Evolutionary conservation across 2,329 filamentous ascomycete species (phyloP).

Genomic region (Achaetomium macrosporum): DNA sequence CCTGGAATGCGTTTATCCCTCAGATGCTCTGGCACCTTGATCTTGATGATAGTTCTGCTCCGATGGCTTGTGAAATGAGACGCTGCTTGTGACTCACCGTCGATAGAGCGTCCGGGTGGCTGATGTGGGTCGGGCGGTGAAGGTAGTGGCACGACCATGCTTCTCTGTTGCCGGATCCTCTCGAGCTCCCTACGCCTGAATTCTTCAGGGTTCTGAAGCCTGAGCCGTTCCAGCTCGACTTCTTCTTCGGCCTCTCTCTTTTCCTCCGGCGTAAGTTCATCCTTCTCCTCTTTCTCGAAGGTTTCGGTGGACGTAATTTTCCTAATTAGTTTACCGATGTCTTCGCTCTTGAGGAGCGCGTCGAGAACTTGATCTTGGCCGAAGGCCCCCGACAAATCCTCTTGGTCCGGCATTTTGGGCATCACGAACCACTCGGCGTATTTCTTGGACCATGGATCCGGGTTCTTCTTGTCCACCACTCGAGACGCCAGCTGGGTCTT

Average conservation of each 20-base stretch:
- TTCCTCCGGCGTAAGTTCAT: constrained; percentile 58
- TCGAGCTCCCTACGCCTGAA: constrained; percentile 15
- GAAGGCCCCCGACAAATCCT: constrained; percentile 34
- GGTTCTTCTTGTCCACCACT: constrained; percentile 79
- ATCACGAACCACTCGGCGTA: constrained; percentile 53
- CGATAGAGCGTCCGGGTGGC: not conserved
- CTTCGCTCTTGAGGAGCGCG: constrained; percentile 35
- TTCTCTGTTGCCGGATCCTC: not conserved
- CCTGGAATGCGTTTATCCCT: constrained; percentile 8
- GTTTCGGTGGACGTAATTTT: constrained; percentile 63
- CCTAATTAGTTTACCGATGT: constrained; percentile 38
- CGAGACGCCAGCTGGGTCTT: constrained; percentile 74
- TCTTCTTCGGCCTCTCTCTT: constrained; percentile 45
- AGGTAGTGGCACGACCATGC: not conserved
- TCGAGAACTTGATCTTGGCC: constrained; percentile 61
- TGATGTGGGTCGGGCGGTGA: not conserved
- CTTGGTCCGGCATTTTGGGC: constrained; percentile 42
- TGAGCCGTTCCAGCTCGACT: constrained; percentile 26
- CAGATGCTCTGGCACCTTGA: constrained; percentile 20
- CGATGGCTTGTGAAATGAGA: not conserved
- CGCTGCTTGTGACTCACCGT: constrained; percentile 17
- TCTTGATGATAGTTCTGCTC: constrained; percentile 11
- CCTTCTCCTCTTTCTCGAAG: constrained; percentile 63
- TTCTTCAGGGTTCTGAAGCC: constrained; percentile 19
- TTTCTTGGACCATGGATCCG: constrained; percentile 58